phyloP scores from a whole-genome alignment of 2,329 filamentous ascomycete species.

The Calonectria hawksworthii region DNA sequence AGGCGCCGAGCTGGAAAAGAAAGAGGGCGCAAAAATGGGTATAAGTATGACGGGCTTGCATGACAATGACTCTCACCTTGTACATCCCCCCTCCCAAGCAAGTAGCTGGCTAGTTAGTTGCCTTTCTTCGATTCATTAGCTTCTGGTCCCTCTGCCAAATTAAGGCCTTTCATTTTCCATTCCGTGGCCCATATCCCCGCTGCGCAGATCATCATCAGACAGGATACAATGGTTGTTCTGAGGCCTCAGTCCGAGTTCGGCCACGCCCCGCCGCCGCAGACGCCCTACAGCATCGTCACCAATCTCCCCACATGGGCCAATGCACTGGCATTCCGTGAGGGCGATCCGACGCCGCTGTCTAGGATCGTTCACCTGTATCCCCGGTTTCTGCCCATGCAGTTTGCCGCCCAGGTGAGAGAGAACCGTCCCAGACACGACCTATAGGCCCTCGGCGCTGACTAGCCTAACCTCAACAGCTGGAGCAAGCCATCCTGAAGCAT shows the following conservation, averaged over 20 bases:
- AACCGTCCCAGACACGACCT: not conserved
- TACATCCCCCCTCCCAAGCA: not conserved
- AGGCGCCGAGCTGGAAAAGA: not conserved
- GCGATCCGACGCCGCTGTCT: conserved; percentile 53
- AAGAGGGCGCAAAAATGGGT: not conserved
- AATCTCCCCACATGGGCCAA: conserved; percentile 61
- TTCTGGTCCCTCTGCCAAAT: not conserved
- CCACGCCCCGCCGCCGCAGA: conserved; percentile 61
- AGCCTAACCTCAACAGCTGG: conserved; percentile 48
- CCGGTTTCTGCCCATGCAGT: conserved; percentile 59
- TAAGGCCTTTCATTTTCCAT: not conserved
- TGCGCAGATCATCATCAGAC: not conserved
- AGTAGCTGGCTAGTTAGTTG: not conserved
- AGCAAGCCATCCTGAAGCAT: conserved; percentile 51
- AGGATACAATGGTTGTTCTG: conserved; percentile 52
- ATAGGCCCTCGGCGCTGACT: not conserved
- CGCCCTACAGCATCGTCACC: conserved; percentile 61
- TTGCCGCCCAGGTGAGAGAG: conserved; percentile 49
- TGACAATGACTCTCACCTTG: not conserved
- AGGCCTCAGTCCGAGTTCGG: conserved; percentile 57
- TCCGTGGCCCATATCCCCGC: not conserved
- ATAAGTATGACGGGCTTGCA: not conserved
- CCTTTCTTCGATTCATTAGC: not conserved
- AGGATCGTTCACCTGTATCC: conserved; percentile 61
- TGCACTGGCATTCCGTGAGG: conserved; percentile 56